Evolutionary conservation across 139 green algal genomes (phyloP).

Genomic region (Asterochloris sp.): DNA sequence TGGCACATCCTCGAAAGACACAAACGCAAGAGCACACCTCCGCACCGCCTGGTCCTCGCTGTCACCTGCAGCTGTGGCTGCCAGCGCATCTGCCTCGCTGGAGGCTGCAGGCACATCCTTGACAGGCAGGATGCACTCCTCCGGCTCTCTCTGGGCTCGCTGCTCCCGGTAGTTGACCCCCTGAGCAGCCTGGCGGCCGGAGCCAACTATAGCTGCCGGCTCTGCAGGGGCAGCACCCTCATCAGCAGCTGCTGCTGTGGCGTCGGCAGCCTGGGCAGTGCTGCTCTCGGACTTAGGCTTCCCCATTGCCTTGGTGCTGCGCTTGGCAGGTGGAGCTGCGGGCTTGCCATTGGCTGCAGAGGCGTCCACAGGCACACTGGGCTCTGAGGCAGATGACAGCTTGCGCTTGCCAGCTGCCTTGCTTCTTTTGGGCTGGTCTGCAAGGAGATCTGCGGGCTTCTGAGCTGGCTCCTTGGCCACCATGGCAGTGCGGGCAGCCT

Average conservation of each 20-base stretch:
- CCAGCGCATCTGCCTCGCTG: conserved; percentile 41
- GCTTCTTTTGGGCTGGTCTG: too few relatives aligned
- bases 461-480: too few relatives aligned
- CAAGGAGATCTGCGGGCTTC: too few relatives aligned
- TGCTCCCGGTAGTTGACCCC: conserved; percentile 30
- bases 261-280: too few relatives aligned
- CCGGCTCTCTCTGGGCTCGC: conserved; percentile 4
- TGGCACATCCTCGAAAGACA: neutral
- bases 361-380: too few relatives aligned
- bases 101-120: conserved; percentile 37
- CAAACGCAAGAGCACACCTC: neutral
- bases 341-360: too few relatives aligned
- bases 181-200: conserved; percentile 45
- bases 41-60: neutral
- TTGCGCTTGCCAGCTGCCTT: too few relatives aligned
- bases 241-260: neutral
- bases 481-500: too few relatives aligned
- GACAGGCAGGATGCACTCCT: conserved; percentile 30
- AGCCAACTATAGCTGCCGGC: conserved; percentile 11
- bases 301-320: too few relatives aligned
- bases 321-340: too few relatives aligned
- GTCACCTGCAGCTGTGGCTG: conserved; percentile 10
- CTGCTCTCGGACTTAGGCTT: too few relatives aligned
- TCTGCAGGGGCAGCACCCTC: neutral
- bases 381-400: too few relatives aligned